Evolutionary conservation across 495 filamentous ascomycete genomes (phyloP).

Genomic region (Clavariopsis aquatica): DNA sequence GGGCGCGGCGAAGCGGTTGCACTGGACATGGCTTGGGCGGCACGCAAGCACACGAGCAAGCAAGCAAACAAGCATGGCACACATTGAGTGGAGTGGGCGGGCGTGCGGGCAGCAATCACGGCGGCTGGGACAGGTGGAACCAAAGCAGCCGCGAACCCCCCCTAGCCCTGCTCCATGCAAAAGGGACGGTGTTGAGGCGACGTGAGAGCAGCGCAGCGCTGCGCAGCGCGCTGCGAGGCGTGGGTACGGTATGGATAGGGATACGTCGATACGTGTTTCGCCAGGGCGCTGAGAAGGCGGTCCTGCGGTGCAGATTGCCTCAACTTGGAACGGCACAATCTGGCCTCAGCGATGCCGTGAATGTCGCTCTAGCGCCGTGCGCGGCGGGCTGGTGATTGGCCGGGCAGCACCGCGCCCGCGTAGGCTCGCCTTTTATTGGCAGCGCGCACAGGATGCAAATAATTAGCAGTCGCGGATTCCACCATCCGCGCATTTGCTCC

Average conservation of each 20-base stretch:
- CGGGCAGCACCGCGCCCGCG: slow-evolving; percentile 1
- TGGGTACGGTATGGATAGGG: slow-evolving; percentile 13
- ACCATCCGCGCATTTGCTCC: slow-evolving; percentile 27
- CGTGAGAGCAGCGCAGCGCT: too few relatives aligned
- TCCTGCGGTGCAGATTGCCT: slow-evolving; percentile 41
- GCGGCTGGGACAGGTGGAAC: slow-evolving; percentile 21
- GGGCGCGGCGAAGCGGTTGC: slow-evolving; percentile 13
- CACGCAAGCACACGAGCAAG: slow-evolving; percentile 15
- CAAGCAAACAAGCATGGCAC: too few relatives aligned
- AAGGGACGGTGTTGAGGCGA: not conserved
- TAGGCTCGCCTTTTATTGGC: slow-evolving; percentile 28
- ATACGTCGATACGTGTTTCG: slow-evolving; percentile 38
- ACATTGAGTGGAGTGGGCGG: too few relatives aligned
- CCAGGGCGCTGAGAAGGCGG: slow-evolving; percentile 33
- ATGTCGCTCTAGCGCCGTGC: slow-evolving; percentile 23
- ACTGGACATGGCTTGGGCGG: slow-evolving; percentile 25
- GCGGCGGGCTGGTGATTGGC: slow-evolving; percentile 21
- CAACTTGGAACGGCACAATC: slow-evolving; percentile 37
- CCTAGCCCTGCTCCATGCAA: slow-evolving; percentile 12
- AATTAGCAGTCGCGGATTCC: slow-evolving; percentile 21
- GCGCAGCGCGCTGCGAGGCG: slow-evolving; percentile 6
- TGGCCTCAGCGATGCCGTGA: slow-evolving; percentile 25
- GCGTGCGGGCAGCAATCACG: slow-evolving; percentile 21
- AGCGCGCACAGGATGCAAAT: slow-evolving; percentile 32
- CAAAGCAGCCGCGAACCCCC: slow-evolving; percentile 24